Percentiles rank a stretch among this genome's conserved stretches.
phyloP scores from a whole-genome alignment of 1,139 yeast species.

The Williopsis jadinii region DNA sequence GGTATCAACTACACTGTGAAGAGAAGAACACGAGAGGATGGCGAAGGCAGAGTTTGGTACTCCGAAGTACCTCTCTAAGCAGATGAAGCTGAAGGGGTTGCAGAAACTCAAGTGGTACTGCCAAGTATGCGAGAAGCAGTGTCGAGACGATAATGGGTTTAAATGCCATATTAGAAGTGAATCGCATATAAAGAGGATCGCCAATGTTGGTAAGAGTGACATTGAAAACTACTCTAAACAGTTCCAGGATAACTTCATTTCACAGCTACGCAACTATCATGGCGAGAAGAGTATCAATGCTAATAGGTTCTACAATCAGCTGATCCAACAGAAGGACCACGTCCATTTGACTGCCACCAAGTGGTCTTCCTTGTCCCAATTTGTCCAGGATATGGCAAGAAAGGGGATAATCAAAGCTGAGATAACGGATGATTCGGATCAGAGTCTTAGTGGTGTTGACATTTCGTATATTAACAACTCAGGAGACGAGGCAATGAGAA shows the following conservation, averaged over 20 bases:
- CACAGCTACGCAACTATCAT: constrained; percentile 55
- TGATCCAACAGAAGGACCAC: constrained; percentile 72
- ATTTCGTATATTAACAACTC: constrained; percentile 52
- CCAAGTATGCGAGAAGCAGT: constrained; percentile 87
- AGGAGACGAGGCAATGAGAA: constrained; percentile 34
- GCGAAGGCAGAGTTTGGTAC: constrained; percentile 68
- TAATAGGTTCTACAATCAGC: constrained; percentile 85
- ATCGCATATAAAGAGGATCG: constrained; percentile 58
- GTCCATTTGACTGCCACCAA: constrained; percentile 86
- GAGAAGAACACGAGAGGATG: constrained; percentile 26
- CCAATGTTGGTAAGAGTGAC: constrained; percentile 36
- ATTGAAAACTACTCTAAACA: constrained; percentile 53
- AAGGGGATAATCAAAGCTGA: constrained; percentile 54
- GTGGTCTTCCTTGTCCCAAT: constrained; percentile 67
- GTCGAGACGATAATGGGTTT: constrained; percentile 94
- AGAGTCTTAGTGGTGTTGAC: constrained; percentile 29
- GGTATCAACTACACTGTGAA: background rate
- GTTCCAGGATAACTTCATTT: constrained; percentile 62
- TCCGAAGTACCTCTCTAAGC: constrained; percentile 75
- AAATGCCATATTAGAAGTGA: constrained; percentile 79
- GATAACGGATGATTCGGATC: constrained; percentile 32
- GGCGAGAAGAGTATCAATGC: constrained; percentile 79
- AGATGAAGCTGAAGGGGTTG: constrained; percentile 75
- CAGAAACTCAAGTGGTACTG: constrained; percentile 86
- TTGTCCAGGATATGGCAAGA: constrained; percentile 58